Evolutionary conservation across 2,329 filamentous ascomycete species (phyloP).

Genomic region (Didymellaceae sp.): DNA sequence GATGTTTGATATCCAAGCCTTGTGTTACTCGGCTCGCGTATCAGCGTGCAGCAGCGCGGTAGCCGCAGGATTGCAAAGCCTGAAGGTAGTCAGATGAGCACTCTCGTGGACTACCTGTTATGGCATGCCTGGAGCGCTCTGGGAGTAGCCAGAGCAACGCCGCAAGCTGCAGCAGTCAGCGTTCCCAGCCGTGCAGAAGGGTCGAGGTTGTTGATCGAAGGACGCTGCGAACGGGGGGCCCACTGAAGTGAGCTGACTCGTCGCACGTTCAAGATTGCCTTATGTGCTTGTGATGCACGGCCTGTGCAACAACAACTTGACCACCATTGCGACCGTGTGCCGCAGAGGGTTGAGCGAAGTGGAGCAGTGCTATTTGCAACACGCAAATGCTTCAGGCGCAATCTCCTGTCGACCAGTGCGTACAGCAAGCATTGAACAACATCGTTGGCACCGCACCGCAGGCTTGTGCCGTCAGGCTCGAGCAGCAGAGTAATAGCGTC

Average conservation of each 20-base stretch:
- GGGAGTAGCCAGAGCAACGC: slow-evolving; percentile 8
- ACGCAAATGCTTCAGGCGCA: slow-evolving; percentile 13
- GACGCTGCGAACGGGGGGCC: slow-evolving; percentile 26
- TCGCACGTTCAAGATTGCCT: slow-evolving; percentile 27
- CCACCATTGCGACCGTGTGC: slow-evolving; percentile 11
- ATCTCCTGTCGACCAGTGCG: slow-evolving; percentile 12
- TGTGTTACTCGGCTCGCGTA: slow-evolving; percentile 25
- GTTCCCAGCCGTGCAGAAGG: slow-evolving; percentile 9
- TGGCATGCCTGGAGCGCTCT: slow-evolving; percentile 10
- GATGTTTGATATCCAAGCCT: slow-evolving; percentile 30
- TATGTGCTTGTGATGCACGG: slow-evolving; percentile 26
- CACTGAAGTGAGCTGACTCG: slow-evolving; percentile 22
- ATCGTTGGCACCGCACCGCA: slow-evolving; percentile 23
- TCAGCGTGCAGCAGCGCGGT: slow-evolving; percentile 28
- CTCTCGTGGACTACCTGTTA: slow-evolving; percentile 8
- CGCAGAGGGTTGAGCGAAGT: slow-evolving; percentile 13
- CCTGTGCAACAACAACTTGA: slow-evolving; percentile 17
- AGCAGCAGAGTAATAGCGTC: slow-evolving; percentile 27
- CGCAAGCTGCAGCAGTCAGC: slow-evolving; percentile 13
- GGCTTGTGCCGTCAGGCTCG: slow-evolving; percentile 32
- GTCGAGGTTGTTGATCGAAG: slow-evolving; percentile 7
- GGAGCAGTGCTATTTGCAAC: slow-evolving; percentile 7
- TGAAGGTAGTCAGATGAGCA: slow-evolving; percentile 23
- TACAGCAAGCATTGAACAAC: slow-evolving; percentile 17
- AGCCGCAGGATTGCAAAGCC: slow-evolving; percentile 26